Evolutionary conservation across 1,139 yeast species (phyloP).

Genomic region (Geotrichum carabidarum): DNA sequence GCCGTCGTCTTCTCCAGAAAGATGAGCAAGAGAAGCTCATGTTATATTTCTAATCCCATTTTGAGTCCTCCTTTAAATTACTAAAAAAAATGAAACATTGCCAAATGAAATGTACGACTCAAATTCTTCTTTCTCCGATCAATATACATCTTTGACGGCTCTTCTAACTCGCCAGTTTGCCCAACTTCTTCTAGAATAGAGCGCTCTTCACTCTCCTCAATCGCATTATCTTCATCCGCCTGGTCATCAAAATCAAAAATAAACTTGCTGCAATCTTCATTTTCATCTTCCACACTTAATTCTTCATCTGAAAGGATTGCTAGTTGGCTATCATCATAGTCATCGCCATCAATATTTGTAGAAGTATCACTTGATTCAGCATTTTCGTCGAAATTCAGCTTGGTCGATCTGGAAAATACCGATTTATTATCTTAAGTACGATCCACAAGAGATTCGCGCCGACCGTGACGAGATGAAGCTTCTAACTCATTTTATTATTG

Average conservation of each 20-base stretch:
- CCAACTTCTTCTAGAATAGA: slow-evolving; percentile 37
- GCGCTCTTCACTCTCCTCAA: slow-evolving; percentile 38
- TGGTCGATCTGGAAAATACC: slow-evolving; percentile 21
- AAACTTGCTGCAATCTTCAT: slow-evolving; percentile 30
- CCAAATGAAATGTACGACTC: slow-evolving; percentile 29
- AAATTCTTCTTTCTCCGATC: slow-evolving; percentile 34
- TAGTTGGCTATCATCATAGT: slow-evolving; percentile 26
- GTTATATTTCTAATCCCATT: slow-evolving; percentile 15
- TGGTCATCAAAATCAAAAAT: slow-evolving; percentile 26
- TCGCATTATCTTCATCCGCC: slow-evolving; percentile 27
- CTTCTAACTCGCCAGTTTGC: slow-evolving; percentile 26
- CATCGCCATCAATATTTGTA: slow-evolving; percentile 26
- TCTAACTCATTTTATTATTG: too few species aligned
- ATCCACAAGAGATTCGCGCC: slow-evolving; percentile 25
- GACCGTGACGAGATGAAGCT: too few species aligned
- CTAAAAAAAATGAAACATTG: slow-evolving; percentile 34
- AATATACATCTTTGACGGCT: slow-evolving; percentile 24
- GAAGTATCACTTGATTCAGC: slow-evolving; percentile 8
- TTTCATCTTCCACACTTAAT: slow-evolving; percentile 23
- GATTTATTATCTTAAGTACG: slow-evolving; percentile 23
- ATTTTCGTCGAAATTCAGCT: slow-evolving; percentile 6
- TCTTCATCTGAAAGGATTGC: slow-evolving; percentile 24
- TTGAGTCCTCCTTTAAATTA: slow-evolving; percentile 24
- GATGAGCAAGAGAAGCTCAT: slow-evolving; percentile 14
- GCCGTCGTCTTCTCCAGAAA: slow-evolving; percentile 33